Base-by-base conservation (phyloP, 257 asterid genomes). In the Handroanthus guayacan region DNA sequence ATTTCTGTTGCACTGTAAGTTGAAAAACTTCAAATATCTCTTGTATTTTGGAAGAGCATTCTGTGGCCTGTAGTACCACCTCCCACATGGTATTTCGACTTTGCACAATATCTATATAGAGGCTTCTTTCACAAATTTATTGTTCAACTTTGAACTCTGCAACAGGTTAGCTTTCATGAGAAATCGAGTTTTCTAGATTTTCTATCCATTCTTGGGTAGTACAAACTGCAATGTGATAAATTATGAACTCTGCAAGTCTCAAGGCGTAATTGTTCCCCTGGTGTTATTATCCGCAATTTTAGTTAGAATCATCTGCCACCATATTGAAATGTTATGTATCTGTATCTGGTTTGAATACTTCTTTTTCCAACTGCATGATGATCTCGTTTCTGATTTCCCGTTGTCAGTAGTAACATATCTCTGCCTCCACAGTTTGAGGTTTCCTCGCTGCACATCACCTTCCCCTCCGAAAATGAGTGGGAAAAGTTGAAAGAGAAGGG, bases 381-480 rank as follows among this genome's bases (percentile, higher is more conserved):
- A 66, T 54, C 1, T 38, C 9, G 41, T 71, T 70, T 75, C 34
- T 25, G 36, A 60, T 55, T 74, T 58, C 70, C 12, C 50, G 5
- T 4, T 38, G 54, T 66, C 61, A 16, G 18, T 58, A 70, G 48
- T 74, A 45, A 62, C 71, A 51, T 47, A 56, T 62, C 39, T 69
- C 54, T 72, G 51, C 78, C 69, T 52, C 63, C 73, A 76, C 97
- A 95, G 98, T 84, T 76, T 81, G 93, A 92, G 82, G 95, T 95
- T 68, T 95, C 99, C 60, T 88, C 99, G 11, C 89, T 95, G 74
- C 99, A 95, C 88, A 83, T 95, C 75, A 95, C 99, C 71, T 92
- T 95, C 82, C 89, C 94, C 61, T 75, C 97, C 64, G 85, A 82
- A 58, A 75, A 73, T 72, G 99, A 95, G 89, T 90, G 88, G 83